Conservation (phyloP, 192 early-diverging fungal genomes). For the Coemansia sp. region DNA sequence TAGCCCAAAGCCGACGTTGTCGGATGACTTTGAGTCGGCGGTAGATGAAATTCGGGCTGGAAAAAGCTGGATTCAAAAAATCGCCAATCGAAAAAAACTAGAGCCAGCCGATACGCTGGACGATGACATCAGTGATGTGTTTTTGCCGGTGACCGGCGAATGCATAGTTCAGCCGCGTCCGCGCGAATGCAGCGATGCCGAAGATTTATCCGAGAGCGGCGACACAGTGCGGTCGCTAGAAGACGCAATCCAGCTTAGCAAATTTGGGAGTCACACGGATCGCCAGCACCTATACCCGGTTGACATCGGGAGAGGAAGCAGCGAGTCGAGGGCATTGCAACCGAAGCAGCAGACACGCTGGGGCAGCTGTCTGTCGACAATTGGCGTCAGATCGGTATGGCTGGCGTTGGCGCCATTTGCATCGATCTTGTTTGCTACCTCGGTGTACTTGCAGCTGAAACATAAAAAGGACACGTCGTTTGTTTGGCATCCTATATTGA, state of each 20-base stretch:
- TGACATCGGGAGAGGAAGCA: neutral
- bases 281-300: conserved; percentile 7
- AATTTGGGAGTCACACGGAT: conserved; percentile 6
- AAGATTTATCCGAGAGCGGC: neutral
- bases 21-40: conserved; percentile 14
- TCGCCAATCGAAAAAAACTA: conserved; percentile 10
- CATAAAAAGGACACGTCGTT: conserved; percentile 4
- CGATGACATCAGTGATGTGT: neutral
- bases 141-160: neutral
- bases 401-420: conserved; percentile 14
- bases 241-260: neutral
- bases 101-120: neutral
- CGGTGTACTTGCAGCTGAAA: neutral
- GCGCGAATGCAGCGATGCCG: neutral
- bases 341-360: neutral
- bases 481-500: conserved; percentile 30
- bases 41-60: conserved; percentile 23
- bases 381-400: neutral
- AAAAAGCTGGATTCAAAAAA: conserved; percentile 22
- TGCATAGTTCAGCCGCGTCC: neutral
- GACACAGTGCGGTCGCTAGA: neutral
- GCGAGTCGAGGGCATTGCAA: neutral
- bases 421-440: conserved; percentile 7
- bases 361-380: neutral
- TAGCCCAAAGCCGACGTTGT: conserved; percentile 2